Evolutionary conservation across 495 filamentous ascomycete genomes (phyloP), one percentile per base, ranked within the genome.

Genomic region (Cladorrhinum samala): DNA sequence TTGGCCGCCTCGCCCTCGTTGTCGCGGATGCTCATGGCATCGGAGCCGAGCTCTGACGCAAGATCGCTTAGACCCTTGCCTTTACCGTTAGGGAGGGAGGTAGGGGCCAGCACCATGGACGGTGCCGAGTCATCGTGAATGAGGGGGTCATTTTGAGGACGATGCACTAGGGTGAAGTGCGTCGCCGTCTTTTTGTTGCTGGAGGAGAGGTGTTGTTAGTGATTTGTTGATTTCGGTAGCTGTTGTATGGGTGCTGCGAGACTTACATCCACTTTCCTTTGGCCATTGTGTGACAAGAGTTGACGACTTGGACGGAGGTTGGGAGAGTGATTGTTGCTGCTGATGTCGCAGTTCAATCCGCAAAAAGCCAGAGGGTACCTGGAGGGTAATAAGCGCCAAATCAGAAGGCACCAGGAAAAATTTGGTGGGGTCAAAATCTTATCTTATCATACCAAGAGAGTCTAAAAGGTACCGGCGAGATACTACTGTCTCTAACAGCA

Each of bases 1-100:
- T 88, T 88, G 54, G 94, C 93, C 3, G 94, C 94, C 68, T 97
- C 91, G 56, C 94, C 94, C 69, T 97, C 94, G 70, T 99, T 96
- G 41, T 79, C 77, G 60, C 91, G 84, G 52, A 96, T 75, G 38
- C 67, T 66, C 24, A 62, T 58, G 18, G 70, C 76, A 17, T 80
- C 74, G 14, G 73, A 66, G 7, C 87, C 85, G 44, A 97, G 85
- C 67, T 96, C 89, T 5, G 78, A 77, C 40, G 86, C 82, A 9
- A 97, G 78, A 53, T 95, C 89, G 49, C 73, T 71, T 1, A 91
- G 78, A 49, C 79, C 77, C 58, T 84, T 82, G 46, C 76, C 77
- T 11, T 50, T 58, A 21, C 21, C 21, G 13, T 42, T 76, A 36
- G 70, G 70, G 8, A 54, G 67, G 49, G 72, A 56, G 46, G 65